Evolutionary conservation across 2,329 filamentous ascomycete genomes (phyloP).

Genomic region (Aspergillus sp.): DNA sequence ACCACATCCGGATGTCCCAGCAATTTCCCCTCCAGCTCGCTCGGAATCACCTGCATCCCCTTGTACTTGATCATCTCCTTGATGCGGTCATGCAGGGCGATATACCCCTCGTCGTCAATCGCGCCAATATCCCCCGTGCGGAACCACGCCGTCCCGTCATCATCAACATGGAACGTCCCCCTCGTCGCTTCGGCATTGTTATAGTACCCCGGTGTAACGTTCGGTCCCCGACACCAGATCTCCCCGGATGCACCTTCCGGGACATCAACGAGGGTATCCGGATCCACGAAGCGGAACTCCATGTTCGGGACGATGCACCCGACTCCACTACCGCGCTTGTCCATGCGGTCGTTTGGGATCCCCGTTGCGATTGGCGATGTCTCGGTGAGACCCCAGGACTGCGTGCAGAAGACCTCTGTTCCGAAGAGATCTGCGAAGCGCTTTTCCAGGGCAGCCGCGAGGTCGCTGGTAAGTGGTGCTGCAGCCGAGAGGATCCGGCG

Average conservation of each 20-base stretch:
- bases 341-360: constrained; percentile 8
- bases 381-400: constrained; percentile 10
- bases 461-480: constrained; percentile 1
- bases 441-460: constrained; percentile 1
- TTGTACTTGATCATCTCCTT: constrained; percentile 31
- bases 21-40: constrained; percentile 45
- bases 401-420: constrained; percentile 6
- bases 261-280: constrained; percentile 5
- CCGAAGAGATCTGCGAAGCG: background rate
- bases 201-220: constrained; percentile 24
- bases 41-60: constrained; percentile 42
- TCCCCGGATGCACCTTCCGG: constrained; percentile 17
- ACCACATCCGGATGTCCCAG: constrained; percentile 40
- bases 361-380: constrained; percentile 9
- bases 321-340: background rate
- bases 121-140: constrained; percentile 24
- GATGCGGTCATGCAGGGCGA: constrained; percentile 23
- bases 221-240: constrained; percentile 21
- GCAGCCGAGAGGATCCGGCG: background rate
- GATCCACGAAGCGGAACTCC: constrained; percentile 6
- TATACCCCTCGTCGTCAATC: constrained; percentile 21
- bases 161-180: constrained; percentile 14
- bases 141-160: constrained; percentile 17
- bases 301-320: constrained; percentile 6
- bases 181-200: constrained; percentile 21